Evolutionary conservation across 176 grass and related monocot genomes (phyloP).

Genomic region (Carex kokanica): DNA sequence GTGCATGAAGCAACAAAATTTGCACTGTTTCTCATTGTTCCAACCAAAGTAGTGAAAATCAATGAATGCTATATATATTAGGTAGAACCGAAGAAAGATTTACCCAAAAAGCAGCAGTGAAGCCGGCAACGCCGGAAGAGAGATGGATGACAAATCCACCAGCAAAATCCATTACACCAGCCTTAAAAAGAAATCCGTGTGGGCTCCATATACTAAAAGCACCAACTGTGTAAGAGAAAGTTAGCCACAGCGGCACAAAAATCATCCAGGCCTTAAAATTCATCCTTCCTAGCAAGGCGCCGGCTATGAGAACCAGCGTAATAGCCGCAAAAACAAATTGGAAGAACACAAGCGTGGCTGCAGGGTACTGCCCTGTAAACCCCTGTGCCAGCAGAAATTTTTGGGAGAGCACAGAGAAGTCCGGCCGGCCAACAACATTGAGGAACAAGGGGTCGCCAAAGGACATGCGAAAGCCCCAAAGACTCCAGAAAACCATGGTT

Average conservation of each 20-base stretch:
- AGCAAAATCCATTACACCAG: slow-evolving; percentile 74
- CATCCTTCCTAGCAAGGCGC: slow-evolving; percentile 66
- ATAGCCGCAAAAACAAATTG: slow-evolving; percentile 88
- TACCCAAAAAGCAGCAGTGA: slow-evolving; percentile 73
- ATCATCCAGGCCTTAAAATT: slow-evolving; percentile 72
- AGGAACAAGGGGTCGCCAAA: slow-evolving; percentile 57
- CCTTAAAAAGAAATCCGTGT: slow-evolving; percentile 71
- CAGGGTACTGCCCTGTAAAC: slow-evolving; percentile 61
- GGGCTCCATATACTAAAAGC: slow-evolving; percentile 89
- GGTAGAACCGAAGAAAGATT: background rate
- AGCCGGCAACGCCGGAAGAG: slow-evolving; percentile 60
- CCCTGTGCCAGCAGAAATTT: slow-evolving; percentile 47
- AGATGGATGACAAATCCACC: slow-evolving; percentile 79
- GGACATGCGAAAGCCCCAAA: slow-evolving; percentile 73
- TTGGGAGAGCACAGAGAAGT: slow-evolving; percentile 38
- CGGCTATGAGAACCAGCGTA: slow-evolving; percentile 70
- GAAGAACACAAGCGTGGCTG: slow-evolving; percentile 73
- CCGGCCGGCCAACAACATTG: slow-evolving; percentile 50
- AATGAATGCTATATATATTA: background rate
- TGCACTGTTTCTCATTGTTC: too few relatives aligned
- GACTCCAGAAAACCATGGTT: slow-evolving; percentile 55
- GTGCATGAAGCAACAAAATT: too few relatives aligned
- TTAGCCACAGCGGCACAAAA: slow-evolving; percentile 79
- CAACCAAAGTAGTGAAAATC: too few relatives aligned
- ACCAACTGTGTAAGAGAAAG: slow-evolving; percentile 73